Evolutionary conservation across 2,329 filamentous ascomycete species (phyloP), one percentile per base, ranked within the genome.

Genomic region (Fusarium piperis): DNA sequence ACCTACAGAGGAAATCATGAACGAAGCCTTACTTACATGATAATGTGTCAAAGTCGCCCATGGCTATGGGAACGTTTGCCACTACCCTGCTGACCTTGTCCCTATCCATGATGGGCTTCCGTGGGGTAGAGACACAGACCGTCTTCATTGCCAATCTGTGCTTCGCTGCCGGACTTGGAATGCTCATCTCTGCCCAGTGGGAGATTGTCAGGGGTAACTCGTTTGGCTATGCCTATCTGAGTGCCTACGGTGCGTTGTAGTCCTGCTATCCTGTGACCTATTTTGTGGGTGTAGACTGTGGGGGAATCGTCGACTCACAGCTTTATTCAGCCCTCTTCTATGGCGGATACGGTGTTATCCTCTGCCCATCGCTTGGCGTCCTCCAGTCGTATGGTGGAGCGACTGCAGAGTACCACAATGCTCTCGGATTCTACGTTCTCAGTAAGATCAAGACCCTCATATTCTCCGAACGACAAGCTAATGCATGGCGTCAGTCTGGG

Each of bases 121-220:
- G 76, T 6, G 77, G 73, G 4, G 77, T 79, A 3, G 46, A 67
- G 13, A 72, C 59, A 4, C 76, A 78, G 64, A 79, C 74, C 0
- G 60, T 79, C 20, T 78, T 78, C 39, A 65, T 79, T 23, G 77
- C 69, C 6, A 71, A 79, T 20, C 57, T 79, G 1, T 79, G 77
- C 57, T 77, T 79, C n/a, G 73, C 76, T 5, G 76, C 77, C 8
- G 66, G 74, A 8, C 41, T 79, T 4, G 78, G 76, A 12, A 68
- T 79, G 51, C 64, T 79, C 41, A 77, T 79, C 13, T 72, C 67
- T 13, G 77, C 76, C 1, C 77, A 79, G 39, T 79, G 77, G 77
- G 71, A 68, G 44, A 72, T 79, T 71, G 70, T 73, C 8, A 59
- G 70, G 6, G 77, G 77, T 1, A 66, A 79, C 15, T 78, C 76